These are phyloP conservation scores for Pseudoturritis turrita DNA, from an alignment of 345 rosid genomes.

Conservation along the genomic window DNA sequence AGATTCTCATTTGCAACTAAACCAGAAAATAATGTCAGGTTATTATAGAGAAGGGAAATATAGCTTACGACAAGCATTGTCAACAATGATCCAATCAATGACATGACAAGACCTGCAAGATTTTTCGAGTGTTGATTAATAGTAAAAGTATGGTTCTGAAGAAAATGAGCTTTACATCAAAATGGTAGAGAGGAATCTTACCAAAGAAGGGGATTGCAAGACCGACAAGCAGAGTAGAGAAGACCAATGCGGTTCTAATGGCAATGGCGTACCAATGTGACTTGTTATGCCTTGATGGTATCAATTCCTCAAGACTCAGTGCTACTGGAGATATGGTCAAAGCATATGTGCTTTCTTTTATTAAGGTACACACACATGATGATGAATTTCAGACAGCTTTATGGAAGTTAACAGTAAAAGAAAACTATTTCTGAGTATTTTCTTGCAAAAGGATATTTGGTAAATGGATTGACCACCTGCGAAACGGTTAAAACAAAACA, in stretches of 20 bases:
- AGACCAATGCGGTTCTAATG: conserved; percentile 72
- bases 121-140: neutral
- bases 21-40: neutral
- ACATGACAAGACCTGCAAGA: conserved; percentile 77
- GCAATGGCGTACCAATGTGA: conserved; percentile 58
- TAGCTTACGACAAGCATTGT: conserved; percentile 89
- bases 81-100: conserved; percentile 87
- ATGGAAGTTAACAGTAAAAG: neutral
- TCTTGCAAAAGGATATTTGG: conserved; percentile 71
- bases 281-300: conserved; percentile 61
- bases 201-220: conserved; percentile 88
- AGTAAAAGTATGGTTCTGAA: neutral
- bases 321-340: conserved; percentile 94
- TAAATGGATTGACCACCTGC: conserved; percentile 94
- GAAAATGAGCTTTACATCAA: neutral
- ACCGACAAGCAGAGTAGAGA: conserved; percentile 81
- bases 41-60: neutral
- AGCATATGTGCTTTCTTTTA: conserved; percentile 55
- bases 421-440: neutral
- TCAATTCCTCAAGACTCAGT: conserved; percentile 87
- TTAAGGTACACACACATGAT: conserved; percentile 28
- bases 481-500: neutral
- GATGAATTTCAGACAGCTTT: neutral
- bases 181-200: conserved; percentile 26
- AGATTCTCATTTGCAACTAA: neutral